Percentiles rank a stretch among this genome's conserved stretches.
Evolutionary conservation across 805 yeast genomes (phyloP).

Genomic region (Candida pini): DNA sequence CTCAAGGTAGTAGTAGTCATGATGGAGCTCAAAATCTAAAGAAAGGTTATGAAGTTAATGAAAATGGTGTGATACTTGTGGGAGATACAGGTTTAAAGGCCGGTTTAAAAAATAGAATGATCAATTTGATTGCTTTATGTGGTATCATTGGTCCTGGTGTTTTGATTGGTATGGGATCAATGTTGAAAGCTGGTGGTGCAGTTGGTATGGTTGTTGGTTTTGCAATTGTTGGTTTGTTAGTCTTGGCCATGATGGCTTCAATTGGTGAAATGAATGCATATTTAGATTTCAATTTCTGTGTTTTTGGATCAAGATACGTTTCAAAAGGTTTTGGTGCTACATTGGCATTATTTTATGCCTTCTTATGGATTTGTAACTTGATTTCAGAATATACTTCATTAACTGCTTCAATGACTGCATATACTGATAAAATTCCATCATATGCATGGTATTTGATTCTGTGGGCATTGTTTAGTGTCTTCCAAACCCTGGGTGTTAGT

Average conservation of each 20-base stretch:
- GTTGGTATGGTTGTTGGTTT: constrained; percentile 46
- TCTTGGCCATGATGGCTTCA: constrained; percentile 48
- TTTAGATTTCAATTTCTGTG: constrained; percentile 49
- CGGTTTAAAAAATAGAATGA: constrained; percentile 44
- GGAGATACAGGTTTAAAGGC: constrained; percentile 32
- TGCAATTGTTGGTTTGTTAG: constrained; percentile 46
- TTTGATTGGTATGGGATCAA: constrained; percentile 44
- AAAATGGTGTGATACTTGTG: constrained; percentile 1
- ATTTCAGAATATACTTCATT: constrained; percentile 51
- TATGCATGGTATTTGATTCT: constrained; percentile 52
- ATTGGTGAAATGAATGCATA: constrained; percentile 52
- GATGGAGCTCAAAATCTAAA: too few species aligned
- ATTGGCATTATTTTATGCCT: constrained; percentile 46
- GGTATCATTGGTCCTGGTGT: constrained; percentile 61
- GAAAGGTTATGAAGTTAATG: constrained; percentile 1
- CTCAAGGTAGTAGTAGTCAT: too few species aligned
- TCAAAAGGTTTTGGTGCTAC: constrained; percentile 56
- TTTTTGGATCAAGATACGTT: constrained; percentile 44
- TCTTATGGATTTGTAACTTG: constrained; percentile 51
- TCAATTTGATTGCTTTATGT: constrained; percentile 47
- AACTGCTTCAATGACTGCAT: constrained; percentile 42
- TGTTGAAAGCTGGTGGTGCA: constrained; percentile 46
- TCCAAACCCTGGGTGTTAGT: constrained; percentile 45
- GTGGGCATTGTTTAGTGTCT: constrained; percentile 45
- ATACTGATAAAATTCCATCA: constrained; percentile 47